phyloP scores from a whole-genome alignment of 768 basidiomycete genomes.

The Lentinula raphanica region DNA sequence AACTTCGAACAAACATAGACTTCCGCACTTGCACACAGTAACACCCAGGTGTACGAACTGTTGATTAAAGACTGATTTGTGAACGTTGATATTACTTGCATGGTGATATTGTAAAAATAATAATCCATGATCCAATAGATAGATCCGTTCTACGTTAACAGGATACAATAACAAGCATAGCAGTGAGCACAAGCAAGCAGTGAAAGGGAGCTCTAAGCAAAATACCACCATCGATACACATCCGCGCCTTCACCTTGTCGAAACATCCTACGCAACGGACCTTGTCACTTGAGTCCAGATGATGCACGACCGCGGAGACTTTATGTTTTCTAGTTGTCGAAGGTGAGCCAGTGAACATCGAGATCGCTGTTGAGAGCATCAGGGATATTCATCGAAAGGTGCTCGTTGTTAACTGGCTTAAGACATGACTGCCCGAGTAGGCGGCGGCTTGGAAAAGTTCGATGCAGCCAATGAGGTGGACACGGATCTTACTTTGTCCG shows the following conservation, averaged over 20 bases:
- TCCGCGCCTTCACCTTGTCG: neutral
- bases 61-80: too few relatives aligned
- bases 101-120: neutral
- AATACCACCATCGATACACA: neutral
- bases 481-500: neutral
- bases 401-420: neutral
- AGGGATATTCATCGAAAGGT: neutral
- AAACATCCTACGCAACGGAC: neutral
- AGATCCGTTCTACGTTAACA: neutral
- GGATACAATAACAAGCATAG: neutral
- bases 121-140: neutral
- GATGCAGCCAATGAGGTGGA: conserved; percentile 14
- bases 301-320: neutral
- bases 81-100: neutral
- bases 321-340: neutral
- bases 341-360: neutral
- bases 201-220: neutral
- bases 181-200: neutral
- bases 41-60: too few relatives aligned
- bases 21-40: too few relatives aligned
- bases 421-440: neutral
- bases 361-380: neutral
- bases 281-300: neutral
- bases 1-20: too few relatives aligned
- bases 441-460: conserved; percentile 36